Percentiles rank a stretch among this genome's conserved stretches.
phyloP scores from a whole-genome alignment of 352 stramenopile genomes.

The Phytophthora sojae region DNA sequence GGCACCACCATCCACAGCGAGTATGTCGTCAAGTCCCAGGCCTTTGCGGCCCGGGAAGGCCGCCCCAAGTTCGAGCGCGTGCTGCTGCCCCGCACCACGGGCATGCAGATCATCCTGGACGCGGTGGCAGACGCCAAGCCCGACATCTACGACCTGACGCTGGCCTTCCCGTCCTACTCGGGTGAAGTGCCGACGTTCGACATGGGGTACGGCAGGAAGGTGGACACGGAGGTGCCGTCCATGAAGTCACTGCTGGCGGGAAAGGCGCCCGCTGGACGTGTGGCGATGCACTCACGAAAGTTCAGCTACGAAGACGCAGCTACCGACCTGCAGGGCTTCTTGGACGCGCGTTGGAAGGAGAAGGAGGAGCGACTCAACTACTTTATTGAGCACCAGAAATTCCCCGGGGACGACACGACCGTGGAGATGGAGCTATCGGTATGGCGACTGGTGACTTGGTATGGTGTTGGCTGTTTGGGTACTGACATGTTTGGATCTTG shows the following conservation, averaged over 20 bases:
- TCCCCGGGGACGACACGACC: conserved; percentile 40
- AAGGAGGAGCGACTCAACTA: conserved; percentile 80
- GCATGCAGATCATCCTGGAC: conserved; percentile 94
- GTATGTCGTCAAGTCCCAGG: conserved; percentile 89
- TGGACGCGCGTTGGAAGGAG: conserved; percentile 77
- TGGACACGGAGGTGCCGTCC: conserved; percentile 83
- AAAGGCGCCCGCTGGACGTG: conserved; percentile 47
- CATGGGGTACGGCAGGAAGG: conserved; percentile 89
- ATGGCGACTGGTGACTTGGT: conserved; percentile 2
- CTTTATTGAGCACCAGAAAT: conserved; percentile 80
- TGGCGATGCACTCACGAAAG: conserved; percentile 71
- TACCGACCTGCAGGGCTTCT: conserved; percentile 61
- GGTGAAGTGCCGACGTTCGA: conserved; percentile 89
- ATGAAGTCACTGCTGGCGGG: conserved; percentile 80
- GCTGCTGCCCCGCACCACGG: conserved; percentile 92
- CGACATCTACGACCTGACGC: conserved; percentile 95
- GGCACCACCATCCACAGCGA: conserved; percentile 92
- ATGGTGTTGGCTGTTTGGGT: neutral
- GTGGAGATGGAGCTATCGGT: conserved; percentile 53
- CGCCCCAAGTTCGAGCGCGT: conserved; percentile 92
- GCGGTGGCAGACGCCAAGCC: conserved; percentile 84
- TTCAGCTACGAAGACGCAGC: conserved; percentile 69
- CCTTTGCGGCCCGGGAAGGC: conserved; percentile 72
- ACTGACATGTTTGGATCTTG: conserved; percentile 3
- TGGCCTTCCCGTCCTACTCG: conserved; percentile 87